Evolutionary conservation across 73 alveolate species (phyloP).

Genomic region (Paramecium sexaurelia): DNA sequence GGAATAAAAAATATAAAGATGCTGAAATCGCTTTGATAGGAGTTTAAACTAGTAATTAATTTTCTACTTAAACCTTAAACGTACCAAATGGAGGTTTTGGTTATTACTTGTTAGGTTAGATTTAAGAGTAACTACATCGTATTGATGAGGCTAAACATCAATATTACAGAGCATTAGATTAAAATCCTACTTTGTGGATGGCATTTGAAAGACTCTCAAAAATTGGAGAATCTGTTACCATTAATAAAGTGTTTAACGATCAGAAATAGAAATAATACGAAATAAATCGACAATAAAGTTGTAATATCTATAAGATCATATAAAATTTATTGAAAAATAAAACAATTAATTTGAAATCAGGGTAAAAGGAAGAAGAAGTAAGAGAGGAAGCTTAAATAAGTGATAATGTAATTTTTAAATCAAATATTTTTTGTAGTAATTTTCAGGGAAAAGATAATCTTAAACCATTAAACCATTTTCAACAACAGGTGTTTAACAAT

Average conservation of each 20-base stretch:
- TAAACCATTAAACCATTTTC: conserved; percentile 10
- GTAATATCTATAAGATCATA: conserved; percentile 24
- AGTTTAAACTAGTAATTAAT: conserved; percentile 61
- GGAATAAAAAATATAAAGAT: conserved; percentile 83
- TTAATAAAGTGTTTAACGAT: conserved; percentile 38
- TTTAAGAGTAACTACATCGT: conserved; percentile 81
- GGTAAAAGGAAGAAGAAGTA: conserved; percentile 15
- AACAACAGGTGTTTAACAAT: not conserved
- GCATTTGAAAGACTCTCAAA: conserved; percentile 92
- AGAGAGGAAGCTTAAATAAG: not conserved
- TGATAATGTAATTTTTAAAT: not conserved
- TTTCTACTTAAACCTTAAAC: conserved; percentile 32
- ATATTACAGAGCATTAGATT: conserved; percentile 81
- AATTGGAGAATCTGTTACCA: conserved; percentile 63
- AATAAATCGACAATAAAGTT: not conserved
- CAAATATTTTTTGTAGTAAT: not conserved
- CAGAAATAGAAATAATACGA: conserved; percentile 26
- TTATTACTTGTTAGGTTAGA: conserved; percentile 83
- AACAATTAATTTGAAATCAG: not conserved
- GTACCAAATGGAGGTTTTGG: conserved; percentile 98
- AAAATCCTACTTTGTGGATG: conserved; percentile 95
- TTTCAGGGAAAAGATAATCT: not conserved
- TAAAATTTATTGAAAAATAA: not conserved
- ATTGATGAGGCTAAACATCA: conserved; percentile 87
- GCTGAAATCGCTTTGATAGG: conserved; percentile 90